Percentiles rank a stretch among this genome's conserved stretches.
Evolutionary conservation across 805 yeast species (phyloP).

Genomic region (Ogataea kodamae): DNA sequence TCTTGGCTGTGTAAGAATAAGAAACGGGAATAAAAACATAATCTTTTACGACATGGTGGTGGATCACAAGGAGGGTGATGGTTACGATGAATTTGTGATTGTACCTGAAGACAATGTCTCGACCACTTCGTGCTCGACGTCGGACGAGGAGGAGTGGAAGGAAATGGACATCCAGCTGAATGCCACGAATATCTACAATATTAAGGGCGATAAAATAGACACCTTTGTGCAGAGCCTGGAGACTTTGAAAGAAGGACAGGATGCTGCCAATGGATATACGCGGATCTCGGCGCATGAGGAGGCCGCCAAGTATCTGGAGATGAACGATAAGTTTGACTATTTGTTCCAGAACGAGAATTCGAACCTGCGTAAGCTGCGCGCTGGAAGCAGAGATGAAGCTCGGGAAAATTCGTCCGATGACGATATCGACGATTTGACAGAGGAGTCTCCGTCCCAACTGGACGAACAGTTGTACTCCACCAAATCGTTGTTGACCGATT

Average conservation of each 20-base stretch:
- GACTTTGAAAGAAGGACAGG: conserved; percentile 30
- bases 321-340: conserved; percentile 52
- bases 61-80: conserved; percentile 15
- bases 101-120: no score
- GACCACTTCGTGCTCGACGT: conserved; percentile 3
- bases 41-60: conserved; percentile 21
- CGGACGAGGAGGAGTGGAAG: conserved; percentile 67
- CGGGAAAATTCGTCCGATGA: conserved; percentile 22
- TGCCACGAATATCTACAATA: conserved; percentile 68
- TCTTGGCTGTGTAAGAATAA: no score
- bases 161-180: conserved; percentile 81
- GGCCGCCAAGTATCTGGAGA: conserved; percentile 59
- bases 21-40: no score
- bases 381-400: conserved; percentile 23
- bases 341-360: conserved; percentile 38
- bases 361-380: conserved; percentile 28
- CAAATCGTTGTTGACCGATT: conserved; percentile 71
- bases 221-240: conserved; percentile 31
- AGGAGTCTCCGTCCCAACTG: conserved; percentile 35
- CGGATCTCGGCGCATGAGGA: conserved; percentile 86
- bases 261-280: conserved; percentile 72
- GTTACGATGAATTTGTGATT: no score
- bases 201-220: conserved; percentile 64
- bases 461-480: conserved; percentile 72
- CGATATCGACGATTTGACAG: conserved; percentile 31